Base-by-base conservation (phyloP, 495 filamentous ascomycete genomes). In the Lophium mytilinum region DNA sequence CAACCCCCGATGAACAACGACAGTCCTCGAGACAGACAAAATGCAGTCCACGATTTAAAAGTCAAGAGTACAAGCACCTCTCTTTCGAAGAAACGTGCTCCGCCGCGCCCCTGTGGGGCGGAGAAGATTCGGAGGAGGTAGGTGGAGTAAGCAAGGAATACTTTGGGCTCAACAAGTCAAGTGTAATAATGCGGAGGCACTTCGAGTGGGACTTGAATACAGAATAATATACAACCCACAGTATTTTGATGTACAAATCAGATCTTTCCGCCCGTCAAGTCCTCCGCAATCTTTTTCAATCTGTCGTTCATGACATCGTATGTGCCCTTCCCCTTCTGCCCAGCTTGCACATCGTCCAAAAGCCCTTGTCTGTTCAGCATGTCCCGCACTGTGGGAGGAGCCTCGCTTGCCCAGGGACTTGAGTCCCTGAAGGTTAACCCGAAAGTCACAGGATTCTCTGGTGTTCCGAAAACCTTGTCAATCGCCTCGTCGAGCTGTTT, bases 261-360 rank as follows among this genome's bases (percentile, higher is more conserved):
- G 69, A 86, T 73, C 75, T 84, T 87, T 55, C 84, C 85, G 39
- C 85, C 85, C 17, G 82, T 87, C 58, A 88, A 71, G 67, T 81
- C 74, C 71, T 88, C 85, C 17, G 76, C 81, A 63, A 88, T 76
- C 69, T 75, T 78, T 73, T 76, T 80, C 61, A 86, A 72, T 69
- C 85, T 78, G 60, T 79, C 71, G 61, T 78, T 75, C 19, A 69
- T 72, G 11, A 80, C n/a, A 65, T 69, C 64, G 12, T 70, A 69
- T 34, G 57, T 68, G 30, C 68, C 58, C 17, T 52, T 52, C 6
- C 43, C 52, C n/a, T 55, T 67, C 35, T 60, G 62, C 19, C 63
- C 56, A 52, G 55, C 60, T 48, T 66, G 60, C 49, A 57, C 51
- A 53, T 30, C 24, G 24, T 30, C 24, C 6, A 30, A 6, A 30